Conservation (phyloP, 2,329 filamentous ascomycete genomes). For the Trichoderma pleuroti region DNA sequence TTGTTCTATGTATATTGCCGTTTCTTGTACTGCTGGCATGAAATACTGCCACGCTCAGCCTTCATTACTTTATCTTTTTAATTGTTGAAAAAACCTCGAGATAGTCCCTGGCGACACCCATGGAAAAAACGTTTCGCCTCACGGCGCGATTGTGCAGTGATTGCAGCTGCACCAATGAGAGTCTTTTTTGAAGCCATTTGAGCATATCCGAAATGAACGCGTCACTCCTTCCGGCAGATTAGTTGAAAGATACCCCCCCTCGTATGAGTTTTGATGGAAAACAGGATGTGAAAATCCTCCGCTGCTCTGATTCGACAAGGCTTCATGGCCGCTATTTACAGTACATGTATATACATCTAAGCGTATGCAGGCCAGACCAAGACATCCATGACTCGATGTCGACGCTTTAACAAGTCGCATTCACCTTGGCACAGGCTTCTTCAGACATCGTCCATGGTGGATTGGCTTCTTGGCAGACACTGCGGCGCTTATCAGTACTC, state of each 20-base stretch:
- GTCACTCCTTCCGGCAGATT: neutral
- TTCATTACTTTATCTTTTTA: neutral
- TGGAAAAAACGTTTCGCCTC: neutral
- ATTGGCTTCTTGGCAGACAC: no score
- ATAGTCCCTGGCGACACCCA: neutral
- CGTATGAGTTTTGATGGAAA: neutral
- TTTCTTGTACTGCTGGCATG: constrained; percentile 14
- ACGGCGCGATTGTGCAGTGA: neutral
- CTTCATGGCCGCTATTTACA: neutral
- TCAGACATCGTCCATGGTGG: no score
- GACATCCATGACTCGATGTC: no score
- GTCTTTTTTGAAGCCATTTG: constrained; percentile 3
- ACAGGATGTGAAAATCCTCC: neutral
- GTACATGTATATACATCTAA: neutral
- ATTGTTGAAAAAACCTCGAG: neutral
- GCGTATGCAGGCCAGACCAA: no score
- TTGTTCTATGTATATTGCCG: constrained; percentile 11
- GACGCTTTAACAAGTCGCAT: no score
- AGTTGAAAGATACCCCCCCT: neutral
- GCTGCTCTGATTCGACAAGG: neutral
- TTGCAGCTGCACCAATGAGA: neutral
- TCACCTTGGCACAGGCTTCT: no score
- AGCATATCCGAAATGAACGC: neutral
- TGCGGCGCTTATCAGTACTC: neutral
- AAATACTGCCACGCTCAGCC: neutral